Percentiles rank a stretch among this genome's conserved stretches.
Conservation (phyloP, 257 asterid genomes). For the Lithospermum erythrorhizon region DNA sequence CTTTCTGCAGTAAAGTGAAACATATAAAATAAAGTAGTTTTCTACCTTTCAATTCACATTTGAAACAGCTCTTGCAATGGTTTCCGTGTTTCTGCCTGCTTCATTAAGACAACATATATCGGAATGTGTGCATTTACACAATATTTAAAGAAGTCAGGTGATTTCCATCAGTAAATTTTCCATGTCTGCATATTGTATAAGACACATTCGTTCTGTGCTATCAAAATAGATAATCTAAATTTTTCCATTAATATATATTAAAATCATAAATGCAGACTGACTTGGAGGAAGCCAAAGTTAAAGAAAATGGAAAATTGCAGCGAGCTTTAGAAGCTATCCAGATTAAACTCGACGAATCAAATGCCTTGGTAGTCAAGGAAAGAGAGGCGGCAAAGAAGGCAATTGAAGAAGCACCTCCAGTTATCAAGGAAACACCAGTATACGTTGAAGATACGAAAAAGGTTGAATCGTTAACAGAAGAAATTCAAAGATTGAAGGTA, state of each 20-base stretch:
- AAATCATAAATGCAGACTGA: constrained; percentile 51
- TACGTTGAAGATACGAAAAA: constrained; percentile 81
- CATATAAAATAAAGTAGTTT: background rate
- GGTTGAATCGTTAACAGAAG: constrained; percentile 59
- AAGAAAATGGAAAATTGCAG: constrained; percentile 66
- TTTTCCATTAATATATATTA: constrained; percentile 5
- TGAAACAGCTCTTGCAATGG: too few species aligned
- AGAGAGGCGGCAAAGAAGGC: constrained; percentile 86
- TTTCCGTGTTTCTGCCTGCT: too few species aligned
- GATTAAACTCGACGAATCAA: constrained; percentile 71
- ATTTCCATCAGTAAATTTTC: too few species aligned
- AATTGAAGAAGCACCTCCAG: constrained; percentile 93
- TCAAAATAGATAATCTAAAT: background rate
- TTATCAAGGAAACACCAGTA: constrained; percentile 77
- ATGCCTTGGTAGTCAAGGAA: constrained; percentile 53
- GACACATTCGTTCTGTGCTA: too few species aligned
- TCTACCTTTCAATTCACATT: background rate
- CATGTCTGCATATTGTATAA: too few species aligned
- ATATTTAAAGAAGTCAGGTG: too few species aligned
- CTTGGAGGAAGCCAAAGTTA: constrained; percentile 84
- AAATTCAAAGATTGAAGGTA: constrained; percentile 68
- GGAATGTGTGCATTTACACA: too few species aligned
- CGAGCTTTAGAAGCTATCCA: constrained; percentile 57
- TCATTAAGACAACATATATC: too few species aligned
- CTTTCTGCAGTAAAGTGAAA: background rate